Base-by-base conservation (phyloP, 192 early-diverging fungal genomes). In the Chytriomyces confervae region DNA sequence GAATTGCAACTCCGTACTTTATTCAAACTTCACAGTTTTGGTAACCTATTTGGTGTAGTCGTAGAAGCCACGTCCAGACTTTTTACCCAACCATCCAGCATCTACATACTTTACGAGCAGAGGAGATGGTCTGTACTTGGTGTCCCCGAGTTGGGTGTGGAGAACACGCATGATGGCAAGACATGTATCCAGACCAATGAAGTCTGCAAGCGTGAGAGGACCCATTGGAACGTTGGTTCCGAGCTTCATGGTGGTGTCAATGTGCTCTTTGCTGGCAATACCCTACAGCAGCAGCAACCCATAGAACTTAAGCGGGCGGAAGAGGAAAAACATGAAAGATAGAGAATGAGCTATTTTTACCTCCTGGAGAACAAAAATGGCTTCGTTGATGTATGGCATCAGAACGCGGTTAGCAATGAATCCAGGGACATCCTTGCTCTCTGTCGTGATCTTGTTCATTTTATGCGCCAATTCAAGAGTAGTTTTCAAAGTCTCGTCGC, bases 321-420 rank as follows among this genome's bases (percentile, higher is more conserved):
- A 36, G 1, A 36, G 36, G 2, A 36, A 36, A 72, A 47, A 45
- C 27, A 69, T 78, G 46, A 69, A 73, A 5, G 46, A 9, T 20
- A 3, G 13, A 77, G n/a, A 45, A 67, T 47, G 24, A 57, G 57
- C 7, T 49, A 64, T 74, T 7, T 75, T 79, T 82, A 92, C 92
- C 72, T 92, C 91, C 81, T 96, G 93, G 23, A 96, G 84, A 13
- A 92, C 91, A 75, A 93, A 92, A 9, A 93, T 75, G 7, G 97
- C 96, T 85, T 99, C 97, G 84, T 99, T 99, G 78, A 99, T 99
- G 86, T 99, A 99, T 49, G 97, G 97, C 95, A 99, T 99, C 80
- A 99, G 86, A 72, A 99, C 74, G 18, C 97, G 88, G 88, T 99
- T 99, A 46, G 97, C 95, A 71, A 99, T 95, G 80, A 99, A 99